phyloP scores from a whole-genome alignment of 805 yeast species.

The Aciculoconidium aculeatum region DNA sequence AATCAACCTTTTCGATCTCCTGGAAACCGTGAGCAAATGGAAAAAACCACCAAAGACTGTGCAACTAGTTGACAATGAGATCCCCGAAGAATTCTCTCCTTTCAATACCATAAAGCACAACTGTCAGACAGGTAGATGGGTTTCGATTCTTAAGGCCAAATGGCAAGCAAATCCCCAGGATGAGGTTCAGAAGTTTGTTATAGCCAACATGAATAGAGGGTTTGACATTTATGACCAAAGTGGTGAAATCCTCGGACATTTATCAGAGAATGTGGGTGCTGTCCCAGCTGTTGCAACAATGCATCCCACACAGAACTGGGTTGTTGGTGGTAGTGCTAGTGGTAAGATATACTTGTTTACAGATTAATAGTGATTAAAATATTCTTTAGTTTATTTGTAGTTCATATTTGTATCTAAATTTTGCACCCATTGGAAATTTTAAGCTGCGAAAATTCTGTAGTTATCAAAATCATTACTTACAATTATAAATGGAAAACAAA shows the following conservation, averaged over 20 bases:
- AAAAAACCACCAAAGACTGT: slow-evolving; percentile 9
- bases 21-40: slow-evolving; percentile 22
- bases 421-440: too few relatives aligned
- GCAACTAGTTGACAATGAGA: slow-evolving; percentile 14
- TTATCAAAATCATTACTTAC: too few relatives aligned
- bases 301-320: slow-evolving; percentile 86
- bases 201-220: slow-evolving; percentile 88
- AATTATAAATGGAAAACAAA: too few relatives aligned
- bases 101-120: slow-evolving; percentile 68
- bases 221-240: slow-evolving; percentile 74
- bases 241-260: slow-evolving; percentile 75
- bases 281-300: slow-evolving; percentile 87
- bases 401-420: too few relatives aligned
- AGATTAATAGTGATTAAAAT: slow-evolving; percentile 13
- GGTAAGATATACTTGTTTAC: slow-evolving; percentile 75
- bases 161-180: slow-evolving; percentile 79
- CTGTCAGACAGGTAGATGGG: slow-evolving; percentile 98
- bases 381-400: not conserved
- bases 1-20: slow-evolving; percentile 53
- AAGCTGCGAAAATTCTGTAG: too few relatives aligned
- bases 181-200: slow-evolving; percentile 74
- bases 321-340: slow-evolving; percentile 90
- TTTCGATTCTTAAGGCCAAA: slow-evolving; percentile 78
- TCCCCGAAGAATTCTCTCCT: slow-evolving; percentile 48
- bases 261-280: slow-evolving; percentile 65